Conservation (phyloP, 169 alveolate genomes). For the Eimeria maxima region DNA sequence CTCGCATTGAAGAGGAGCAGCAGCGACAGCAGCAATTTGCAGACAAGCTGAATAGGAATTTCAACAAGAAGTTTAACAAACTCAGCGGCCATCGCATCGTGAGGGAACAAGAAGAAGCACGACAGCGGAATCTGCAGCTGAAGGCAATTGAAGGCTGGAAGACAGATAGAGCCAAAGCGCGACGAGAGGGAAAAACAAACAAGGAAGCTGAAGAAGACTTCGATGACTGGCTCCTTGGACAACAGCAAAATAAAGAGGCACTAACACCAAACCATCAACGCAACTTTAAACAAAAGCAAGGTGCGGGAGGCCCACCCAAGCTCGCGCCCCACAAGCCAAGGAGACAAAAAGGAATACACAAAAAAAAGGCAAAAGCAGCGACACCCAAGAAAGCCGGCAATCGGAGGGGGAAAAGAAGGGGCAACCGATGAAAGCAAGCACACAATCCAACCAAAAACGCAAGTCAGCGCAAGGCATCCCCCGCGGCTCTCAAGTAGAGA, state of each 20-base stretch:
- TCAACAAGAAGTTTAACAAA: slow-evolving; percentile 55
- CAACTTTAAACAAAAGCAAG: background rate
- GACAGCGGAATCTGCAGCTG: slow-evolving; percentile 23
- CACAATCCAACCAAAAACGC: too few species aligned
- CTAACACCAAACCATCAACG: background rate
- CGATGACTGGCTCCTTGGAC: slow-evolving; percentile 5
- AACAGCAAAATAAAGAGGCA: background rate
- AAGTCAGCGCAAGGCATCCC: too few species aligned
- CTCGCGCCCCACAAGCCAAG: background rate
- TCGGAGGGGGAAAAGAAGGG: background rate
- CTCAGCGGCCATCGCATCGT: slow-evolving; percentile 50
- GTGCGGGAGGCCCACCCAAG: slow-evolving; percentile 10
- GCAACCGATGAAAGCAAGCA: background rate
- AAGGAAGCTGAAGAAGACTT: slow-evolving; percentile 37
- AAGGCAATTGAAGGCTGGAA: slow-evolving; percentile 62
- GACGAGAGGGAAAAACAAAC: background rate
- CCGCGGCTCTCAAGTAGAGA: too few species aligned
- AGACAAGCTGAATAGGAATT: background rate
- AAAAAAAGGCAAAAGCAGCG: background rate
- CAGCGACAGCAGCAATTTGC: slow-evolving; percentile 48
- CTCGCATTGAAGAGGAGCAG: slow-evolving; percentile 65
- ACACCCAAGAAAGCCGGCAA: background rate
- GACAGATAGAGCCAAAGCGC: background rate
- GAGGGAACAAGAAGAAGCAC: slow-evolving; percentile 66
- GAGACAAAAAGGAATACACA: background rate